Evolutionary conservation across 2,329 filamentous ascomycete species (phyloP).

Genomic region (Pseudogymnoascus sp.): DNA sequence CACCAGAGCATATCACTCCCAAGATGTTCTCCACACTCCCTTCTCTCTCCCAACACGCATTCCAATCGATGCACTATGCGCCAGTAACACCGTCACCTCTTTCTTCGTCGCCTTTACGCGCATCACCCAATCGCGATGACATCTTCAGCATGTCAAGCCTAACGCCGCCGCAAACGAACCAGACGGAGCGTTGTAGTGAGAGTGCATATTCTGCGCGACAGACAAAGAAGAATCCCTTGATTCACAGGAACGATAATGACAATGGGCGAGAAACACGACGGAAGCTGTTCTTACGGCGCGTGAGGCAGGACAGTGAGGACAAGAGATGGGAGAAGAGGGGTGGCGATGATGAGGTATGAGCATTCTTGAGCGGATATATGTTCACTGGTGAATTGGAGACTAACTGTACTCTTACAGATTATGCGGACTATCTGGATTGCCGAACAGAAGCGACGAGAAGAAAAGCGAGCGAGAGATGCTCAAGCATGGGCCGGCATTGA

Average conservation of each 20-base stretch:
- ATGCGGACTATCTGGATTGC: constrained; percentile 33
- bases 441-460: constrained; percentile 31
- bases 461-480: constrained; percentile 26
- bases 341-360: constrained; percentile 51
- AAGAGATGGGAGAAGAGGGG: constrained; percentile 52
- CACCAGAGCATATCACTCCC: constrained; percentile 32
- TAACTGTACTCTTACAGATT: constrained; percentile 22
- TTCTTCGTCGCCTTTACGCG: constrained; percentile 51
- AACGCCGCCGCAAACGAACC: background rate
- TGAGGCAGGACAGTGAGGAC: constrained; percentile 53
- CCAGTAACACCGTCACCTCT: constrained; percentile 48
- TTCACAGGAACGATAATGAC: constrained; percentile 47
- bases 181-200: background rate
- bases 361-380: background rate
- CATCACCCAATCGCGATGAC: constrained; percentile 34
- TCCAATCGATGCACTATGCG: constrained; percentile 18
- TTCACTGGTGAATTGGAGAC: background rate
- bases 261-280: constrained; percentile 56
- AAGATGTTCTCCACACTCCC: constrained; percentile 26
- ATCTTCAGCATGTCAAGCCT: constrained; percentile 4
- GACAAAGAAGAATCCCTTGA: constrained; percentile 53
- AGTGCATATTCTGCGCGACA: background rate
- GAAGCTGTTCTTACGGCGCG: constrained; percentile 61
- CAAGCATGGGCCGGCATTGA: constrained; percentile 19
- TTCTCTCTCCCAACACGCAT: constrained; percentile 13